Base-by-base conservation (phyloP, 257 asterid genomes). In the Asclepias syriaca region DNA sequence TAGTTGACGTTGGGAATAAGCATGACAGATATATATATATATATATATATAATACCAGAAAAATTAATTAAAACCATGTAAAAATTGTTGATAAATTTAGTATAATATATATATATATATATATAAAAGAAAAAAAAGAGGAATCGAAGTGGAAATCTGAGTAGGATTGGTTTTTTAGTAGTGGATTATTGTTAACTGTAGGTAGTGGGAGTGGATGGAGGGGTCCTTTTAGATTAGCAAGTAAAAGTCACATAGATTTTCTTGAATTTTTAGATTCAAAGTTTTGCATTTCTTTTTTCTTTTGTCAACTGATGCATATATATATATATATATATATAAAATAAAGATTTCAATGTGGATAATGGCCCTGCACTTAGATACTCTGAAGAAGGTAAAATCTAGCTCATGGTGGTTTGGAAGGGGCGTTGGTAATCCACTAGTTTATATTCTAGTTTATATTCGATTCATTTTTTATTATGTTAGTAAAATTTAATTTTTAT, bases 141-240 rank as follows among this genome's bases (percentile, higher is more conserved):
- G 64, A 57, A 24, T 12, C 16, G 29, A 27, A 2, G 43, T 27
- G 65, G 65, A 59, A 59, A 59, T 59, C 65, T 13, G 65, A 59
- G 1, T 10, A 13, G 65, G 57, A 34, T 34, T 34, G 5, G 39
- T 34, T 34, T 34, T 16, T 3, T 18, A 2, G 15, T 53, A 64
- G 53, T 39, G 48, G 9, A 53, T 57, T 8, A 57, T 22, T 21
- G 22, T 22, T 21, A 56, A 40, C 8, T 21, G 19, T 45, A 21
- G 0, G 10, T 40, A 40, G 66, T 29, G 34, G 48, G 5, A 24
- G 59, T 50, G 70, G 67, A 43, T 68, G 67, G 74, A 59, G 71
- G 71, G 71, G 71, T 67, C 65, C 65, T 27, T 59, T 56, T 32
- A 22, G 75, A 79, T 68, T 75, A 40, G 60, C 67, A 79, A 79